Evolutionary conservation across 2,329 filamentous ascomycete species (phyloP).

Genomic region (Daldinia eschscholtzii): DNA sequence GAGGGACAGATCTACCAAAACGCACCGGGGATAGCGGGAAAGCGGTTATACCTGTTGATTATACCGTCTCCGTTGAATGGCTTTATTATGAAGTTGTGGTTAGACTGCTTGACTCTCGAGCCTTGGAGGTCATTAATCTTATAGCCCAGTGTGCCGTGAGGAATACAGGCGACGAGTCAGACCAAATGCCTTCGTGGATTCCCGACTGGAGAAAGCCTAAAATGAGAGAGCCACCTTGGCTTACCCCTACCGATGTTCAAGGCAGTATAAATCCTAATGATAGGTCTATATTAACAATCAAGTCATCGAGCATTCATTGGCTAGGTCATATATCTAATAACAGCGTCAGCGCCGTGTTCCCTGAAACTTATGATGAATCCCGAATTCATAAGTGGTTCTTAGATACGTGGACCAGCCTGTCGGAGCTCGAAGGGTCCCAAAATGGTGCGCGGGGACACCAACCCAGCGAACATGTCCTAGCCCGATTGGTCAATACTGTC

Average conservation of each 20-base stretch:
- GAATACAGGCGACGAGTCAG: not conserved
- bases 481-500: not conserved
- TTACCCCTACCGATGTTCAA: not conserved
- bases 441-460: not conserved
- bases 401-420: not conserved
- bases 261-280: not conserved
- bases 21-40: not conserved
- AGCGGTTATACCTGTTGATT: not conserved
- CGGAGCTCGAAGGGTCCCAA: not conserved
- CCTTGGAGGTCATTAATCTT: not conserved
- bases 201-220: constrained; percentile 10
- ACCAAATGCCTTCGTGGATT: constrained; percentile 8
- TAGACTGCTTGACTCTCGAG: not conserved
- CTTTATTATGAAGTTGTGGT: constrained; percentile 3
- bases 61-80: not conserved
- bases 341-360: not conserved
- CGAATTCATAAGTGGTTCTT: not conserved
- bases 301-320: not conserved
- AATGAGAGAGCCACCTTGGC: constrained; percentile 9
- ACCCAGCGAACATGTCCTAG: not conserved
- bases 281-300: constrained; percentile 1
- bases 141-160: constrained; percentile 4
- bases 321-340: not conserved
- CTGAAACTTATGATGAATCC: not conserved
- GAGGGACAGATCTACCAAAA: not conserved